Conservation (phyloP, 2,329 filamentous ascomycete species). For the Fusarium zealandicum region DNA sequence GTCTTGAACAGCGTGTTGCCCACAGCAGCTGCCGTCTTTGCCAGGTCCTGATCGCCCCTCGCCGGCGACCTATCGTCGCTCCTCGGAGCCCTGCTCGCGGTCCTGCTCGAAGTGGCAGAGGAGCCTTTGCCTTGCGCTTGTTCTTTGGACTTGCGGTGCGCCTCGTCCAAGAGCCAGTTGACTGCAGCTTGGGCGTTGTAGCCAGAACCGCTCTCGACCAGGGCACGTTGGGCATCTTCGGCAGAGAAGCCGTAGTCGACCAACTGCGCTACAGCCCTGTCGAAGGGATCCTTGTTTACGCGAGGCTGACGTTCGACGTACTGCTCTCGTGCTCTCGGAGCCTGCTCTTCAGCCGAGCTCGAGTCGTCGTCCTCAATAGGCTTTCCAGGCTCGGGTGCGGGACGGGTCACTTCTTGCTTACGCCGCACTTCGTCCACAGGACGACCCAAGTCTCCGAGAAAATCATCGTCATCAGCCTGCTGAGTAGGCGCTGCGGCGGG, state of each 20-base stretch:
- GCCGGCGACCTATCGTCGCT: constrained; percentile 64
- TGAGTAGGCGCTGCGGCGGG: constrained; percentile 42
- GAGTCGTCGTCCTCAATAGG: constrained; percentile 61
- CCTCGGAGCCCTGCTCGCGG: constrained; percentile 29
- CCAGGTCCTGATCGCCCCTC: constrained; percentile 71
- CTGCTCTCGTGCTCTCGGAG: constrained; percentile 26
- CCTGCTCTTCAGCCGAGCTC: constrained; percentile 55
- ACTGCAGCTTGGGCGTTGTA: constrained; percentile 86
- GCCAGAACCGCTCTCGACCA: constrained; percentile 81
- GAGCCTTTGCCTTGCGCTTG: constrained; percentile 66
- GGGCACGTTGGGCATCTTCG: constrained; percentile 80
- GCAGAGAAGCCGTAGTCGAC: constrained; percentile 94
- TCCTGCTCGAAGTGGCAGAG: constrained; percentile 47
- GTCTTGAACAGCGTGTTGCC: constrained; percentile 89
- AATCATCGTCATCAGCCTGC: constrained; percentile 64
- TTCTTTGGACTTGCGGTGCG: constrained; percentile 81
- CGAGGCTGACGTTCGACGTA: constrained; percentile 35
- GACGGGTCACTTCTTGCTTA: constrained; percentile 51
- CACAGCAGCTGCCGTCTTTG: constrained; percentile 82
- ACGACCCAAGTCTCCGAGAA: constrained; percentile 69
- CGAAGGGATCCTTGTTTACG: constrained; percentile 57
- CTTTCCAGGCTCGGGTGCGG: constrained; percentile 60
- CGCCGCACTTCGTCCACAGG: constrained; percentile 70
- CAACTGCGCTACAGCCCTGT: constrained; percentile 84
- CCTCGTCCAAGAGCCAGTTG: constrained; percentile 88